Evolutionary conservation across 1,284 basidiomycete species (phyloP).

Genomic region (Pseudomicrostroma phylloplanum): DNA sequence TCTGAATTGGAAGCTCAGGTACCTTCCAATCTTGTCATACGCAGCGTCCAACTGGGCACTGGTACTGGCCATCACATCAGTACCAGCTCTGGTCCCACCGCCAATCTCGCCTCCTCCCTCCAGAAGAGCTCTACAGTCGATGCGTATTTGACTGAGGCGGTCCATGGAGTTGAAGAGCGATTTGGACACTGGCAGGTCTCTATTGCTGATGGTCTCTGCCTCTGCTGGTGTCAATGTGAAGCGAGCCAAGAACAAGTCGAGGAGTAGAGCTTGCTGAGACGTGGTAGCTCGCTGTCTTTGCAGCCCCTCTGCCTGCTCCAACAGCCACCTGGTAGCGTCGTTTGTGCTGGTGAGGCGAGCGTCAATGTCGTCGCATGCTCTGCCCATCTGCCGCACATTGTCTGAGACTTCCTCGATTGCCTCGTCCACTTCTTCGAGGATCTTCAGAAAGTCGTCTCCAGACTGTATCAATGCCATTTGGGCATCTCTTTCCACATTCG

Average conservation of each 20-base stretch:
- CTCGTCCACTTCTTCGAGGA: conserved; percentile 78
- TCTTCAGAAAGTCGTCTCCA: conserved; percentile 70
- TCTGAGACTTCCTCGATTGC: conserved; percentile 48
- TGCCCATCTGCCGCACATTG: conserved; percentile 20
- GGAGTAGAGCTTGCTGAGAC: conserved; percentile 62
- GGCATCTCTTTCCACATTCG: conserved; percentile 73
- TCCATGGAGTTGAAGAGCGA: conserved; percentile 79
- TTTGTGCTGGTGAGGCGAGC: conserved; percentile 9
- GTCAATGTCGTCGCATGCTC: conserved; percentile 20
- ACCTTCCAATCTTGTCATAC: conserved; percentile 80
- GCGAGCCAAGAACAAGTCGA: conserved; percentile 69
- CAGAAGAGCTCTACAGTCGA: conserved; percentile 78
- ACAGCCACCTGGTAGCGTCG: conserved; percentile 24
- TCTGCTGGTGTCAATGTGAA: conserved; percentile 78
- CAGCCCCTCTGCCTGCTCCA: conserved; percentile 19
- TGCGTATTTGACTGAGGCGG: conserved; percentile 72
- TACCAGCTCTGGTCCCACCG: conserved; percentile 25
- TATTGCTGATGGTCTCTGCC: conserved; percentile 65
- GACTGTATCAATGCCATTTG: conserved; percentile 72
- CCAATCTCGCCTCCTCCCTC: conserved; percentile 64
- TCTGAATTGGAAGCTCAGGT: conserved; percentile 78
- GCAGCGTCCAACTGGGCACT: conserved; percentile 76
- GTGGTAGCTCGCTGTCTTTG: conserved; percentile 51
- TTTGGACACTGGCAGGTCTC: conserved; percentile 68
- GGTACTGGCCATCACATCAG: conserved; percentile 74